These are phyloP conservation scores for Datura wrightii DNA, from an alignment of 257 asterid genomes.

Conservation along the genomic window DNA sequence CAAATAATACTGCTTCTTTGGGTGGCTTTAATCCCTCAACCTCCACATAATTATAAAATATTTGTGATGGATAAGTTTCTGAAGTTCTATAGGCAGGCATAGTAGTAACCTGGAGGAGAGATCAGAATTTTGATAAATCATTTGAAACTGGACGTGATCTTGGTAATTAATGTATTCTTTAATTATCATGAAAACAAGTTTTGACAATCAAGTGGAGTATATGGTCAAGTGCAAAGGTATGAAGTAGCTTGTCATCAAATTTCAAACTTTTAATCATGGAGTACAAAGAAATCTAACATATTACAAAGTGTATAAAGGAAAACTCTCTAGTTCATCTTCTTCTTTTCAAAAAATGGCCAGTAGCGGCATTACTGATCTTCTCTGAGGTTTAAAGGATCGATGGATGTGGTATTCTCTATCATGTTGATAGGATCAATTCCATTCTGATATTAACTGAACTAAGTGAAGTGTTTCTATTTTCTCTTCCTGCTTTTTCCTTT, in stretches of 20 bases:
- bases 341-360: background rate
- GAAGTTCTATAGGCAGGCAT: background rate
- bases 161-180: background rate
- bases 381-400: conserved; percentile 5
- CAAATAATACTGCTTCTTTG: background rate
- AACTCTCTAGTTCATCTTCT: background rate
- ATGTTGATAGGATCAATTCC: background rate
- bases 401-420: background rate
- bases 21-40: background rate
- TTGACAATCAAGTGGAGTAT: background rate
- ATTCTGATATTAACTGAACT: background rate
- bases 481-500: background rate
- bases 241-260: background rate
- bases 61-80: background rate
- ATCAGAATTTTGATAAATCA: background rate
- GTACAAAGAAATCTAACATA: conserved; percentile 8
- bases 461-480: background rate
- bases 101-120: background rate
- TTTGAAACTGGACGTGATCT: background rate
- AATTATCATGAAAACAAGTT: background rate
- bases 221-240: conserved; percentile 7
- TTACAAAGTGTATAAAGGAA: background rate
- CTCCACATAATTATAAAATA: background rate
- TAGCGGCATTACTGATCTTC: background rate
- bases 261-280: background rate